These are phyloP conservation scores for Rhizopus delemar DNA, from an alignment of 371 early-diverging fungal genomes.

Conservation along the genomic window DNA sequence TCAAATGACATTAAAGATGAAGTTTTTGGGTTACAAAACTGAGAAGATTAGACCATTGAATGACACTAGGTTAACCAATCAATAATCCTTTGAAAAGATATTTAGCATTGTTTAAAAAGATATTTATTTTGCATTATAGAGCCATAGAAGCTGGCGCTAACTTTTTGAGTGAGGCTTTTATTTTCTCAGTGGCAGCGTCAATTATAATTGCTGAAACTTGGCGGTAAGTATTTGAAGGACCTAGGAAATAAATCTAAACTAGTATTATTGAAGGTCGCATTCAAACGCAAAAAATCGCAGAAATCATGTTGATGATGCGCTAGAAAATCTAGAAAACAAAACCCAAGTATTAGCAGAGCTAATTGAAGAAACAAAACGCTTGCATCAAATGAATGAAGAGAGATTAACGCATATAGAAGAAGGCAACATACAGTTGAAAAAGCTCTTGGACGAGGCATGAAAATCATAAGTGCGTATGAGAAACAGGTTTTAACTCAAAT, in stretches of 20 bases:
- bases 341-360: constrained; percentile 41
- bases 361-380: constrained; percentile 39
- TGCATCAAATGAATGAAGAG: constrained; percentile 33
- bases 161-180: constrained; percentile 83
- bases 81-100: too few relatives aligned
- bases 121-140: constrained; percentile 24
- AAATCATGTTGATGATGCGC: constrained; percentile 69
- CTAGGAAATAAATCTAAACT: background rate
- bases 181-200: constrained; percentile 83
- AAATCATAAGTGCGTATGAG: background rate
- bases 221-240: constrained; percentile 39
- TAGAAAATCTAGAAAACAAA: constrained; percentile 64
- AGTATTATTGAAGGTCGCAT: constrained; percentile 53
- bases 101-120: background rate
- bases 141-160: constrained; percentile 90
- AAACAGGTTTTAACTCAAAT: background rate
- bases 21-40: constrained; percentile 75
- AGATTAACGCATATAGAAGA: constrained; percentile 48
- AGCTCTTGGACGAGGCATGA: constrained; percentile 52
- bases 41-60: constrained; percentile 83
- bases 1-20: constrained; percentile 84
- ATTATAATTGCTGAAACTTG: constrained; percentile 72
- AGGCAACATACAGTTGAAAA: constrained; percentile 50
- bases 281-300: constrained; percentile 64
- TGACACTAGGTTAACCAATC: constrained; percentile 60